Base-by-base conservation (phyloP, 164 flowering plant species). In the Amborella trichopoda region DNA sequence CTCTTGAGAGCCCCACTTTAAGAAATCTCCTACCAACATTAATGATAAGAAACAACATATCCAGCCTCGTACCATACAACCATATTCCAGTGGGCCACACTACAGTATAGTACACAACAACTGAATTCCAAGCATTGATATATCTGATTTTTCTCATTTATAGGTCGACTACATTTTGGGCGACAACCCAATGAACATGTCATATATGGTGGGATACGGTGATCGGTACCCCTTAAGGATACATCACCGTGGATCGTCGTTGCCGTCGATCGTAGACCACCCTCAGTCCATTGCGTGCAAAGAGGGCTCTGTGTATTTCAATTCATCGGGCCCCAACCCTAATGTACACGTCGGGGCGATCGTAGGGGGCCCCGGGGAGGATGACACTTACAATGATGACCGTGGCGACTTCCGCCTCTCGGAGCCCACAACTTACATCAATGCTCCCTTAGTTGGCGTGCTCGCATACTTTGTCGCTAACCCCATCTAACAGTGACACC, bases 341-440 rank as follows among this genome's bases (percentile, higher is more conserved):
- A 91, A 91, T 49, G 53, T 66, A 1, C 53, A 73, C 18, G 68
- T 73, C 0, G 99, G 96, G 21, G 96, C 96, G 0, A 57, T 91
- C 6, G 94, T 82, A 3, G 99, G 96, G 1, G 96, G 99, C 0
- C 96, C 96, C 0, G 80, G 79, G 1, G 80, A 87, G 33, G 90
- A 84, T 26, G 99, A 91, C 44, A 28, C 19, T 2, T 91, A 81
- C 41, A 72, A 58, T 0, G 99, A 91, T 47, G 75, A 81, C 40
- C 62, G 99, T 10, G 88, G 25, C 6, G 93, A 87, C 65, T 87
- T 73, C 44, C 52, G 72, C 20, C 73, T 75, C 52, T 80, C 96
- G 0, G 98, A 91, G 71, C 98, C 96, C 10, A 83, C 98, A 0
- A 86, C 98, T 0, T 91, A 91, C 59, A 91, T 91, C 20, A 91